Conservation (phyloP, 768 basidiomycete species). For the Tylopilus cervinicoccineus region DNA sequence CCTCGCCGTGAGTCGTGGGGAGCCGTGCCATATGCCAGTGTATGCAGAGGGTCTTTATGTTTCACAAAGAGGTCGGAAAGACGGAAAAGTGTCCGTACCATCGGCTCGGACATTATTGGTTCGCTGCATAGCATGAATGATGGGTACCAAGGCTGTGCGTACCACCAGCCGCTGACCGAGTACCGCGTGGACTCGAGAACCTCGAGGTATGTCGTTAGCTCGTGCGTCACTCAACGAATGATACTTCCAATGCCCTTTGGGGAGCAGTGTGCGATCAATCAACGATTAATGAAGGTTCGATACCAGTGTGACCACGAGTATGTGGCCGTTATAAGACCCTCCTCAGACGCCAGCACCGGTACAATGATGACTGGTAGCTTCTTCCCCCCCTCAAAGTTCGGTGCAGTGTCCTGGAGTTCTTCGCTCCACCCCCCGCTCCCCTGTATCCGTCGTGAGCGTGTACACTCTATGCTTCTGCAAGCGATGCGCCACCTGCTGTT, state of each 20-base stretch:
- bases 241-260: not conserved
- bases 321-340: constrained; percentile 3
- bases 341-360: constrained; percentile 3
- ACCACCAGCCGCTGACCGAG: not conserved
- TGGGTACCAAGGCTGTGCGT: constrained; percentile 9
- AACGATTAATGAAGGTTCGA: constrained; percentile 6
- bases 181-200: not conserved
- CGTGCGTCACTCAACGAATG: not conserved
- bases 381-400: constrained; percentile 7
- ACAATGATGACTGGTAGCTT: not conserved
- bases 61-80: not conserved
- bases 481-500: not conserved
- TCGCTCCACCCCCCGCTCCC: not conserved
- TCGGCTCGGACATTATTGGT: not conserved
- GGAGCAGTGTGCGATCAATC: constrained; percentile 8
- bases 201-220: not conserved
- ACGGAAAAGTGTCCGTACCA: not conserved
- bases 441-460: not conserved
- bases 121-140: constrained; percentile 7
- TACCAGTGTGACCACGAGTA: constrained; percentile 13
- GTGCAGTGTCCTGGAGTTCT: constrained; percentile 15
- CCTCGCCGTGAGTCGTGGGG: constrained; percentile 1
- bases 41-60: not conserved
- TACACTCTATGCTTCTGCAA: not conserved
- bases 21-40: not conserved